Evolutionary conservation across 768 basidiomycete genomes (phyloP).

Genomic region (Auricularia cornea): DNA sequence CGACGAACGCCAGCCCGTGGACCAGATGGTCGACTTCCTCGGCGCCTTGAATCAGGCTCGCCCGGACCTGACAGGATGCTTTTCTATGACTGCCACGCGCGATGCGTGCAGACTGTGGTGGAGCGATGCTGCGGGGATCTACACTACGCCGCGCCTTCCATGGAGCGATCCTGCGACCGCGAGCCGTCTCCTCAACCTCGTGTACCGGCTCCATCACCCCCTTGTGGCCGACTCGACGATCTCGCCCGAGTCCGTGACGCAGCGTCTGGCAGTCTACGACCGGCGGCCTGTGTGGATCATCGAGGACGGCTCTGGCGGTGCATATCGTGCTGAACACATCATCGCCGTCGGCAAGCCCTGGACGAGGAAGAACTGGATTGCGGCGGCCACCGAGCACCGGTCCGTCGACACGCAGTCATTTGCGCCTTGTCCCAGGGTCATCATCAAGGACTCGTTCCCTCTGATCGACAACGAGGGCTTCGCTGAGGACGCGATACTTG

Average conservation of each 20-base stretch:
- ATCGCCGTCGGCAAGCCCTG: neutral
- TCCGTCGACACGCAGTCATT: neutral
- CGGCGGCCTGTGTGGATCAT: neutral
- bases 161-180: neutral
- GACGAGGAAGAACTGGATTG: neutral
- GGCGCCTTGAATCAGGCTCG: neutral
- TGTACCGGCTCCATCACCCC: neutral
- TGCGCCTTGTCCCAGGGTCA: neutral
- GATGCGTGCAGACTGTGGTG: neutral
- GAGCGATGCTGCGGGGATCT: neutral
- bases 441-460: neutral
- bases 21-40: neutral
- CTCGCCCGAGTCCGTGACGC: neutral
- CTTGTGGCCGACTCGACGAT: neutral
- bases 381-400: neutral
- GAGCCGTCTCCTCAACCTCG: neutral
- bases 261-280: neutral
- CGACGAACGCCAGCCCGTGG: neutral
- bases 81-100: neutral
- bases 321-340: neutral
- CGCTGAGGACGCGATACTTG: neutral
- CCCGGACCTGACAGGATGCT: neutral
- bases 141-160: neutral
- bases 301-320: neutral
- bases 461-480: neutral